phyloP scores from a whole-genome alignment of 2,329 filamentous ascomycete genomes.

The Hymenoscyphus repandus region DNA sequence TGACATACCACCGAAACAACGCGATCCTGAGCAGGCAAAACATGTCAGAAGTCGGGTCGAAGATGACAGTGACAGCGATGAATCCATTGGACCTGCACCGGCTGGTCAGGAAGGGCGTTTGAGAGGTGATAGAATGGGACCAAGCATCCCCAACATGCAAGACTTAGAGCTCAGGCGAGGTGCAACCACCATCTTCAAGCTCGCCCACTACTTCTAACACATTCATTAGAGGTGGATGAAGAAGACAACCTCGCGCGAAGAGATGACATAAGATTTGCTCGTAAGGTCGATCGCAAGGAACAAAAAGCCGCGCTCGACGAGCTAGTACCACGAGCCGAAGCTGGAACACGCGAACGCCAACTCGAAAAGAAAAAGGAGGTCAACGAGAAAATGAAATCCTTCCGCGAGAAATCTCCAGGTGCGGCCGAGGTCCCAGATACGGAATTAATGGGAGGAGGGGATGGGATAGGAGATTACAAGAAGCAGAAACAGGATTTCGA shows the following conservation, averaged over 20 bases:
- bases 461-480: conserved; percentile 63
- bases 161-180: conserved; percentile 63
- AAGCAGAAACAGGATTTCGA: conserved; percentile 59
- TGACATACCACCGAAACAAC: neutral
- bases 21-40: neutral
- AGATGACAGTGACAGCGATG: conserved; percentile 28
- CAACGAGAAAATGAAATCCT: conserved; percentile 68
- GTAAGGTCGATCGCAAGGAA: conserved; percentile 56
- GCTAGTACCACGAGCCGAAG: conserved; percentile 73
- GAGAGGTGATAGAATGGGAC: conserved; percentile 35
- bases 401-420: conserved; percentile 63
- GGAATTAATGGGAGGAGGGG: conserved; percentile 71
- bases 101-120: conserved; percentile 31
- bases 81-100: conserved; percentile 43
- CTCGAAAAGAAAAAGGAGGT: conserved; percentile 78
- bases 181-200: conserved; percentile 15
- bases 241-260: conserved; percentile 43
- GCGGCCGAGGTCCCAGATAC: conserved; percentile 61
- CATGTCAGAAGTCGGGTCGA: conserved; percentile 7
- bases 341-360: conserved; percentile 75
- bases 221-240: conserved; percentile 31
- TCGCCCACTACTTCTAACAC: conserved; percentile 3
- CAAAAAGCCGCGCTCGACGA: conserved; percentile 77
- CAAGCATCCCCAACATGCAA: conserved; percentile 64
- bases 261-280: conserved; percentile 53